Evolutionary conservation across 2,329 filamentous ascomycete genomes (phyloP), one percentile per base, ranked within the genome.

Genomic region (Colletotrichum sp.): DNA sequence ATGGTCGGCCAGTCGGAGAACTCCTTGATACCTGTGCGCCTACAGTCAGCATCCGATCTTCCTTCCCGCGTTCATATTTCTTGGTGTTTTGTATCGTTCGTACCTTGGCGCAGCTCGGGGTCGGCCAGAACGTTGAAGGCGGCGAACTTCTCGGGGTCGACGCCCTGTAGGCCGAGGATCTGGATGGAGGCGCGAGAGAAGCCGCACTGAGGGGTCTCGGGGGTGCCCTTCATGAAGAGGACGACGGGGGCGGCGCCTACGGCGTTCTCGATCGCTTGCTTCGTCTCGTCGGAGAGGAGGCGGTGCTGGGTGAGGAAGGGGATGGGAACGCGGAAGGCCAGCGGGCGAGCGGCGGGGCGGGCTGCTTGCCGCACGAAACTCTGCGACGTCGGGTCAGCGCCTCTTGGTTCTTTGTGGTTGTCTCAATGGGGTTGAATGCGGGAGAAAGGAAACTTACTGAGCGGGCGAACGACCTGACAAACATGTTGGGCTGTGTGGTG

Each of bases 1-100:
- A 99, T 98, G 24, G 97, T 99, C 16, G 97, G 97, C 97, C 97
- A 99, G 83, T 98, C 97, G 3, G 96, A 98, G 89, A 97, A 99
- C 87, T 99, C 96, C 88, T 99, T 99, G 88, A 99, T 98, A 68
- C 97, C 96, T 96, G 79, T 58, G 21, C 26, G 55, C 16, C 21
- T 4, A 18, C 34, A 18, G 75, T 77, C 24, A 78, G 69, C 71
- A 71, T 64, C 15, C 5, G 16, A 2, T 66, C 15, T 6, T 52
- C 6, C 10, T 48, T 60, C 18, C 21, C 10, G 6, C 28, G 36
- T 56, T 43, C 3, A 7, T 55, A 66, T 24, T 6, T 38, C 21
- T 65, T 30, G 68, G 8, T 65, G 5, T 13, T 4, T 6, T n/a
- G 58, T 15, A 5, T 26, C 5, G 3, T 67, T 83, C 88, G 76